Evolutionary conservation across 2,329 filamentous ascomycete species (phyloP).

Genomic region (Phyllosticta ampelicida): DNA sequence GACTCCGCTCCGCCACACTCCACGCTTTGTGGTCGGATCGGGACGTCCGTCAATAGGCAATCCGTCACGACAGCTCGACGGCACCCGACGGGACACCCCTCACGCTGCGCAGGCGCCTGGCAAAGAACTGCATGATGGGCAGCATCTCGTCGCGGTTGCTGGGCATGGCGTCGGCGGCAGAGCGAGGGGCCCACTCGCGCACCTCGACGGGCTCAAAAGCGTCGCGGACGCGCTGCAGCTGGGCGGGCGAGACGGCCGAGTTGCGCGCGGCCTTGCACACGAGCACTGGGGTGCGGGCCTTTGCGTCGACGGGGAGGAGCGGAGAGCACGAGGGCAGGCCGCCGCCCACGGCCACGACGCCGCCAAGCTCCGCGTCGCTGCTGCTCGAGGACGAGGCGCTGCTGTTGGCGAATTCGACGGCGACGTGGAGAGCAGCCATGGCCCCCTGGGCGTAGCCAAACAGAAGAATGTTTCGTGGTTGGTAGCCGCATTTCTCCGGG

Average conservation of each 20-base stretch:
- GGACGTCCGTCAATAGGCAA: neutral
- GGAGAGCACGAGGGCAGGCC: slow-evolving; percentile 36
- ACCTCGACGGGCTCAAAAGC: slow-evolving; percentile 45
- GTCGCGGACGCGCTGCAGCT: slow-evolving; percentile 51
- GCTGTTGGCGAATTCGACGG: slow-evolving; percentile 20
- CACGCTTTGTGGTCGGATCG: neutral
- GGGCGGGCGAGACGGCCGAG: slow-evolving; percentile 49
- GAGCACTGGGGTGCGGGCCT: slow-evolving; percentile 53
- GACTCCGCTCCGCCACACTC: neutral
- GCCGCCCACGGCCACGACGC: slow-evolving; percentile 54
- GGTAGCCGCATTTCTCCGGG: slow-evolving; percentile 38
- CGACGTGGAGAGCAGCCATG: slow-evolving; percentile 41
- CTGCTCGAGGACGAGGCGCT: neutral
- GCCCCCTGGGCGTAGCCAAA: slow-evolving; percentile 49
- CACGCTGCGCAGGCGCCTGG: slow-evolving; percentile 44
- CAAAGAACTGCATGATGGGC: slow-evolving; percentile 79
- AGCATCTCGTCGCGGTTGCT: slow-evolving; percentile 71
- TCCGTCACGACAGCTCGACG: slow-evolving; percentile 2
- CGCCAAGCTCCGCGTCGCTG: slow-evolving; percentile 37
- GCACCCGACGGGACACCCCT: slow-evolving; percentile 2
- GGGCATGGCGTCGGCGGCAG: slow-evolving; percentile 72
- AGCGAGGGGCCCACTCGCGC: slow-evolving; percentile 34
- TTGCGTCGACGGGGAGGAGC: slow-evolving; percentile 28
- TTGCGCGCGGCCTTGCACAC: slow-evolving; percentile 45
- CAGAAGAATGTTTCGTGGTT: slow-evolving; percentile 39